Base-by-base conservation (phyloP, 345 rosid species). In the Eucalyptus lansdowneana region DNA sequence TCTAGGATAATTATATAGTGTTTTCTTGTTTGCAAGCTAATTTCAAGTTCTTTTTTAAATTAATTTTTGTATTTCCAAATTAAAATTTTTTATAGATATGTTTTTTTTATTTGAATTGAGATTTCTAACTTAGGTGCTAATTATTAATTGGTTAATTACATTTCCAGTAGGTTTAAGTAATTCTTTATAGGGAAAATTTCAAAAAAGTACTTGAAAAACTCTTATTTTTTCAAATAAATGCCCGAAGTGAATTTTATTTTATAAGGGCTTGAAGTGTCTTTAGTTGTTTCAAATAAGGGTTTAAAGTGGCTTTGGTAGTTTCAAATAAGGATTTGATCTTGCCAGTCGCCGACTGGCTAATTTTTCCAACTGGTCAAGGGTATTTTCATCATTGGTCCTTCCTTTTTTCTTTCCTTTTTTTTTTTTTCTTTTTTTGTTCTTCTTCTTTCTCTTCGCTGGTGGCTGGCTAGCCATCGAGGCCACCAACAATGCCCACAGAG, bases 191-290 rank as follows among this genome's bases (percentile, higher is more conserved):
- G 56, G 56, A 53, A 53, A 53, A 7, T 19, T 53, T 53, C 4
- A 53, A 53, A 53, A 53, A 19, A 53, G 2, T 0, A 7, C 1
- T 0, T 0, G 2, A 17, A 53, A 1, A 3, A 1, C 2, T 17
- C 9, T 53, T 53, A 7, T 53, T 17, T 17, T 51, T 16, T 51
- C 0, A 17, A 51, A 51, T 51, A 51, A 51, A 51, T 4, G 0
- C 56, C 1, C 1, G 2, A 0, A 3, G 4, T 51, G 4, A 51
- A 17, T 51, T 51, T 44, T 51, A n/a, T n/a, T n/a, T n/a, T n/a
- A n/a, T n/a, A n/a, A n/a, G n/a, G n/a, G n/a, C n/a, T n/a, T n/a
- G n/a, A n/a, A n/a, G n/a, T n/a, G n/a, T n/a, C n/a, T n/a, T n/a
- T n/a, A n/a, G n/a, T n/a, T n/a, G 3, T 53, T 53, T 53, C 2